Evolutionary conservation across 176 grass and related monocot species (phyloP).

Genomic region (Oropetium thomaeum): DNA sequence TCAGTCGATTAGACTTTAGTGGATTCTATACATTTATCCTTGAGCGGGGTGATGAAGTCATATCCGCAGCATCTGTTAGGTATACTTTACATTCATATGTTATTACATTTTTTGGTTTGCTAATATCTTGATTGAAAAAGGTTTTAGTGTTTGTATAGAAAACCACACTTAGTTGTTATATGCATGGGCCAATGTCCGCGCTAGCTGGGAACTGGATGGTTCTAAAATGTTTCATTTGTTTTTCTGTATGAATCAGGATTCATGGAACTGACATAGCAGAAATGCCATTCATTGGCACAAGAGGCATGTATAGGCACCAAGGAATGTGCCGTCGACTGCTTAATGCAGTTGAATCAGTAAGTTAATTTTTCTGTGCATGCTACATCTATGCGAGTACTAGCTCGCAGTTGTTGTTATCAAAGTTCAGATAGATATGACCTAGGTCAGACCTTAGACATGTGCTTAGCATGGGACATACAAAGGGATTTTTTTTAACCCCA

Average conservation of each 20-base stretch:
- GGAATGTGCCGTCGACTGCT: constrained; percentile 90
- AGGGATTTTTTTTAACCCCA: no score
- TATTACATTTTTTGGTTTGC: not conserved
- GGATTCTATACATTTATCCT: constrained; percentile 92
- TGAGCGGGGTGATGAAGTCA: constrained; percentile 90
- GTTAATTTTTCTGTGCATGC: constrained; percentile 16
- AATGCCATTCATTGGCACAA: constrained; percentile 98
- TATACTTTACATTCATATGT: constrained; percentile 23
- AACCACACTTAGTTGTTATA: not conserved
- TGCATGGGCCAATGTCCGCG: not conserved
- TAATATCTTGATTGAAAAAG: not conserved
- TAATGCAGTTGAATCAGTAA: constrained; percentile 80
- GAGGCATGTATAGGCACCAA: constrained; percentile 77
- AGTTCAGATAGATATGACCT: no score
- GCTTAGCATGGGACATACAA: no score
- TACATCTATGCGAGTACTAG: constrained; percentile 6
- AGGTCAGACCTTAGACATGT: no score
- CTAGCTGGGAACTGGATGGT: not conserved
- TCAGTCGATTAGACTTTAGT: constrained; percentile 82
- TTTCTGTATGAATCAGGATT: constrained; percentile 61
- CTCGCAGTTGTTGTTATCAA: not conserved
- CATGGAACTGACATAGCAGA: constrained; percentile 86
- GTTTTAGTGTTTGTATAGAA: not conserved
- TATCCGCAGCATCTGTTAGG: constrained; percentile 84
- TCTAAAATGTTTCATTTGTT: constrained; percentile 11